Conservation (phyloP, 2,329 filamentous ascomycete species). For the Trichoderma oligosporum region DNA sequence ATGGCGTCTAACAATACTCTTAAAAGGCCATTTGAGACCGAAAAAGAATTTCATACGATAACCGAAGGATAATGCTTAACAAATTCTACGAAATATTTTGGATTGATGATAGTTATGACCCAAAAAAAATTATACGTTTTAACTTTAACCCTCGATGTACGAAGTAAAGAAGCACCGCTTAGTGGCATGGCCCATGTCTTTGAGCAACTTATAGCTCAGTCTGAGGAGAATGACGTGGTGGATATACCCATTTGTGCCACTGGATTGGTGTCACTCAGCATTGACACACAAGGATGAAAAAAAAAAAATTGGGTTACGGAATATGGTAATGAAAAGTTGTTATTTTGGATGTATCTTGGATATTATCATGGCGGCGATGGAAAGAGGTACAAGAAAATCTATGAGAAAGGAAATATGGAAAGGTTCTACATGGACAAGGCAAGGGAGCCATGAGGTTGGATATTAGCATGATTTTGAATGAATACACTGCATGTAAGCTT, state of each 20-base stretch:
- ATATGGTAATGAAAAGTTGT: slow-evolving; percentile 17
- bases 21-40: not conserved
- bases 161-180: slow-evolving; percentile 6
- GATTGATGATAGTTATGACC: not conserved
- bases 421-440: not conserved
- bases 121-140: not conserved
- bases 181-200: slow-evolving; percentile 12
- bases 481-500: slow-evolving; percentile 13
- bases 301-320: not conserved
- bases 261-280: slow-evolving; percentile 14
- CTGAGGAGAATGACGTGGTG: slow-evolving; percentile 14
- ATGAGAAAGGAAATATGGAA: not conserved
- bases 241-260: slow-evolving; percentile 16
- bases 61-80: not conserved
- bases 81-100: not conserved
- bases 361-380: not conserved
- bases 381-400: not conserved
- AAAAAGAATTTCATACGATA: not conserved
- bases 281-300: slow-evolving; percentile 3
- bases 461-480: slow-evolving; percentile 6
- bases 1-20: not conserved
- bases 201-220: slow-evolving; percentile 2
- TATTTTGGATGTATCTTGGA: not conserved
- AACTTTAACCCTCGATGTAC: not conserved
- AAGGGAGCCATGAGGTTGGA: not conserved